Conservation (phyloP, 495 filamentous ascomycete genomes). For the Acidiella bohemica region DNA sequence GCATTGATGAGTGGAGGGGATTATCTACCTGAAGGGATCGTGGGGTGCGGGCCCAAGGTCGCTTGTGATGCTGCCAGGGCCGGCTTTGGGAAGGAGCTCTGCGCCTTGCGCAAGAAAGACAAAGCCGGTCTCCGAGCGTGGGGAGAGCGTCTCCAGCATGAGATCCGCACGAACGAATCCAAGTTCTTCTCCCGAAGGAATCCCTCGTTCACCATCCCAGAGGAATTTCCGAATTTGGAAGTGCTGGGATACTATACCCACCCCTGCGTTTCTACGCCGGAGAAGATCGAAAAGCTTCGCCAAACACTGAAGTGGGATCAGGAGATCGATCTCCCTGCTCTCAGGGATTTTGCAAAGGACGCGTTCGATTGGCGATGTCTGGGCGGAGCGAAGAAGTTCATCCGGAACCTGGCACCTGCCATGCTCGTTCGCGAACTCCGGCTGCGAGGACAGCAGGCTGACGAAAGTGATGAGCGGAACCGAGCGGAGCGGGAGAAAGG, state of each 20-base stretch:
- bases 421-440: constrained; percentile 55
- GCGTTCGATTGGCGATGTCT: constrained; percentile 76
- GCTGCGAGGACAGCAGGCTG: constrained; percentile 11
- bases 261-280: constrained; percentile 57
- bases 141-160: constrained; percentile 59
- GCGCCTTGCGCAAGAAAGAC: constrained; percentile 36
- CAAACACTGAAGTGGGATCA: constrained; percentile 46
- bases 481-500: constrained; percentile 33
- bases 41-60: constrained; percentile 71
- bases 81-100: constrained; percentile 71
- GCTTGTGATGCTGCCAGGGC: constrained; percentile 84
- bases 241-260: constrained; percentile 77
- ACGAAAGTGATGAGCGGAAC: constrained; percentile 28
- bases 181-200: constrained; percentile 67
- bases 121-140: constrained; percentile 44
- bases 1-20: constrained; percentile 95
- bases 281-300: constrained; percentile 46
- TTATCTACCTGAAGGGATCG: constrained; percentile 80
- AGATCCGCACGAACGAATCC: constrained; percentile 73
- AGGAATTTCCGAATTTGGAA: constrained; percentile 63
- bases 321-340: constrained; percentile 48
- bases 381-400: constrained; percentile 70
- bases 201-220: constrained; percentile 59
- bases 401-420: constrained; percentile 66
- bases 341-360: constrained; percentile 60